Percentiles rank a stretch among this genome's conserved stretches.
These are phyloP conservation scores for Gracilariopsis chorda DNA, from an alignment of 23 red algal genomes.

Conservation along the genomic window DNA sequence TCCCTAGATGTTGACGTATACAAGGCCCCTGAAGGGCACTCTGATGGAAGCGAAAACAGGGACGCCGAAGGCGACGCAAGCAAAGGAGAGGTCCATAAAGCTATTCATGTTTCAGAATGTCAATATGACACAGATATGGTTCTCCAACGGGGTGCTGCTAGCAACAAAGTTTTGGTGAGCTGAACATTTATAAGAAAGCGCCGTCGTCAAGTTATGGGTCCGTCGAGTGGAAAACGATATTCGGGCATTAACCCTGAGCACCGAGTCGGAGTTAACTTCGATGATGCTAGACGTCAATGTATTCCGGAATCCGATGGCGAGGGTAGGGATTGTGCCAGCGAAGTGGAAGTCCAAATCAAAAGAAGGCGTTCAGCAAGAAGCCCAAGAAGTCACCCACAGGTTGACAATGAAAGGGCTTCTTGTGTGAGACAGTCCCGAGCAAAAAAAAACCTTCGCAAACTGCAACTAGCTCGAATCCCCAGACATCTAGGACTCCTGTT, in stretches of 20 bases:
- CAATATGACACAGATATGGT: constrained; percentile 46
- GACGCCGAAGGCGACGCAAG: background rate
- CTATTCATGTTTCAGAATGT: background rate
- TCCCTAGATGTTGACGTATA: constrained; percentile 28
- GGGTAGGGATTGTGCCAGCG: background rate
- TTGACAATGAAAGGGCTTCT: no score
- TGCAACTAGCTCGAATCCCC: no score
- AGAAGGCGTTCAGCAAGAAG: background rate
- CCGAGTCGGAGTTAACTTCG: constrained; percentile 10
- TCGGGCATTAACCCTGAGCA: constrained; percentile 45
- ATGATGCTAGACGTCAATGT: background rate
- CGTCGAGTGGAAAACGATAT: background rate
- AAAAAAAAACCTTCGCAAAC: no score
- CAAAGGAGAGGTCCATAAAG: background rate
- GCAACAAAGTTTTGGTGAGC: constrained; percentile 26
- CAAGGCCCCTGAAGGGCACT: background rate
- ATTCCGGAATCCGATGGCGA: background rate
- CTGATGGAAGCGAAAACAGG: background rate
- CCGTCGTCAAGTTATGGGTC: constrained; percentile 39
- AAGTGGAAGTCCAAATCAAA: background rate
- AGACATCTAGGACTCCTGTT: no score
- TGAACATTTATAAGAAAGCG: constrained; percentile 28
- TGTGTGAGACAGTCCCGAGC: no score
- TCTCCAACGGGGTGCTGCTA: constrained; percentile 27
- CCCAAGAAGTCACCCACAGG: no score